phyloP scores from a whole-genome alignment of 2,329 filamentous ascomycete genomes.

The Pseudogymnoascus sp. region DNA sequence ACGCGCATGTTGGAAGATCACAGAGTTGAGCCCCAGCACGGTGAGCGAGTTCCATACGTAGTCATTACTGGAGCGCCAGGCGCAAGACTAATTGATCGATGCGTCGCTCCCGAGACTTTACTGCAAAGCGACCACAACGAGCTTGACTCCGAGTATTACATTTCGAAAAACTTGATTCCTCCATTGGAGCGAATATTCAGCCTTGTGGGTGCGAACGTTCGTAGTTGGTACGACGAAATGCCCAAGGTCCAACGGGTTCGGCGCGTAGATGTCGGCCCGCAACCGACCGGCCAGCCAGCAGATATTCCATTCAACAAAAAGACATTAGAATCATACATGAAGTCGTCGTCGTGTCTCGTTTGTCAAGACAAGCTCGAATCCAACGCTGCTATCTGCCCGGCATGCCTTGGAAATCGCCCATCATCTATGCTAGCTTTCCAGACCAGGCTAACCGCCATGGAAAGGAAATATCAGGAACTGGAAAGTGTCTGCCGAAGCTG shows the following conservation, averaged over 20 bases:
- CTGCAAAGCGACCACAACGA: conserved; percentile 67
- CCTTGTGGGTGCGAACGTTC: conserved; percentile 83
- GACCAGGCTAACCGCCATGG: conserved; percentile 50
- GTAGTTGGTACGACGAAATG: conserved; percentile 94
- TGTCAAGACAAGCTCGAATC: conserved; percentile 47
- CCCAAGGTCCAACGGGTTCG: conserved; percentile 76
- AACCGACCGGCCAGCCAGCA: conserved; percentile 27
- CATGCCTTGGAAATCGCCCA: conserved; percentile 47
- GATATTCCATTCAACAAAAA: conserved; percentile 38
- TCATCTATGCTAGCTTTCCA: conserved; percentile 57
- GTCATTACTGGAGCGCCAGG: conserved; percentile 83
- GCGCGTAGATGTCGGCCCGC: conserved; percentile 30
- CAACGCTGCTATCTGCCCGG: conserved; percentile 44
- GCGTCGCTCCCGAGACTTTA: conserved; percentile 77
- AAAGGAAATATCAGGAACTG: conserved; percentile 56
- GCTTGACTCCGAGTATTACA: conserved; percentile 94
- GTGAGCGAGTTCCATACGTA: conserved; percentile 90
- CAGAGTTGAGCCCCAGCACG: conserved; percentile 83
- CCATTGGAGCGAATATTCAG: conserved; percentile 95
- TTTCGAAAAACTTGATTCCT: conserved; percentile 88
- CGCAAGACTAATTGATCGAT: conserved; percentile 77
- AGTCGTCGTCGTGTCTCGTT: conserved; percentile 66
- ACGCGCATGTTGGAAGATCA: conserved; percentile 80
- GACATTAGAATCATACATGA: conserved; percentile 93
- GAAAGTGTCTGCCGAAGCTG: conserved; percentile 71